Conservation (phyloP, 2,329 filamentous ascomycete species). For the Pestalotiopsis sp. region DNA sequence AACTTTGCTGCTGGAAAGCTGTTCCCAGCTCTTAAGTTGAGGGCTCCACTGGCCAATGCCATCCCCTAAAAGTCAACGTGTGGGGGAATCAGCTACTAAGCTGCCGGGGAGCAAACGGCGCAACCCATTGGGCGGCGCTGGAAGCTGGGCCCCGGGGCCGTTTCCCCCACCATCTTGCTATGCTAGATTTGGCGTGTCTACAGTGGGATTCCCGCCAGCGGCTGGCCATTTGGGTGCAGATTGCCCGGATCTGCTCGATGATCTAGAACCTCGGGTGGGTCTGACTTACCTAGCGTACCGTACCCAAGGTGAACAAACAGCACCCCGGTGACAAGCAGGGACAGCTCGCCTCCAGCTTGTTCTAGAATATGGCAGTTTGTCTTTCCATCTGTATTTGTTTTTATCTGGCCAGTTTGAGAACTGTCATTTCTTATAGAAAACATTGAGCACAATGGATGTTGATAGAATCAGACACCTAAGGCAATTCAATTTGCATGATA, state of each 20-base stretch:
- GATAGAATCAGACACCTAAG: too few relatives aligned
- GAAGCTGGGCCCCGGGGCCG: background rate
- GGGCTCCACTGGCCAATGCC: background rate
- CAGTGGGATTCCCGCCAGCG: constrained; percentile 10
- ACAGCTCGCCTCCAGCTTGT: background rate
- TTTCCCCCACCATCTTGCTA: background rate
- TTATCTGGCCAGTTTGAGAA: too few relatives aligned
- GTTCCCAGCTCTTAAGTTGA: too few relatives aligned
- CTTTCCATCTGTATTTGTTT: background rate
- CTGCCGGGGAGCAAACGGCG: background rate
- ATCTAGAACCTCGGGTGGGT: constrained; percentile 9
- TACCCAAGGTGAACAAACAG: background rate
- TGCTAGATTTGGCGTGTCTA: background rate
- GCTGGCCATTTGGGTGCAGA: constrained; percentile 8
- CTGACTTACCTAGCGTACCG: background rate
- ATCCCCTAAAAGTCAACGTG: background rate
- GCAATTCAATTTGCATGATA: too few relatives aligned
- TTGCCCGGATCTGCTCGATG: constrained; percentile 6
- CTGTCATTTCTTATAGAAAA: too few relatives aligned
- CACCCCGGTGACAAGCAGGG: background rate
- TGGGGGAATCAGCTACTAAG: background rate
- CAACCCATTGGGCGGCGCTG: background rate
- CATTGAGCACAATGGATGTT: too few relatives aligned
- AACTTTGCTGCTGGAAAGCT: background rate
- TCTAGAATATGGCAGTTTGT: background rate